Conservation (phyloP, 2,329 filamentous ascomycete genomes). For the Fusarium irregulare region DNA sequence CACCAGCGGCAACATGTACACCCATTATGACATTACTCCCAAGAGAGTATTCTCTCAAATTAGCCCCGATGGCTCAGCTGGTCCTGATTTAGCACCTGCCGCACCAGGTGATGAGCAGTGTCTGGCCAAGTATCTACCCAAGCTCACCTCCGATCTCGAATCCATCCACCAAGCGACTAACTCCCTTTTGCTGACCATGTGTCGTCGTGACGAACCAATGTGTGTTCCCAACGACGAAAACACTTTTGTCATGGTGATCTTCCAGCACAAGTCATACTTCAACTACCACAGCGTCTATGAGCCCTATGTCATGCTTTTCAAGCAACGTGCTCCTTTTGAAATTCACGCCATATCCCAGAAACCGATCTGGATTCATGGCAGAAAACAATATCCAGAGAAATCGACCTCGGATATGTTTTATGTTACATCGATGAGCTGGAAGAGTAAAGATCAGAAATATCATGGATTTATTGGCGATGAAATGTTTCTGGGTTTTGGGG, state of each 20-base stretch:
- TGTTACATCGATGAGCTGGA: conserved; percentile 68
- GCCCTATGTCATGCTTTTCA: conserved; percentile 65
- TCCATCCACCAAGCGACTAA: conserved; percentile 71
- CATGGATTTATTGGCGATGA: conserved; percentile 68
- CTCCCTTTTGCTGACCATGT: conserved; percentile 66
- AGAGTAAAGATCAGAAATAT: conserved; percentile 57
- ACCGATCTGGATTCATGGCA: conserved; percentile 67
- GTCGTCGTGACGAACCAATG: conserved; percentile 56
- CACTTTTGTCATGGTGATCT: conserved; percentile 66
- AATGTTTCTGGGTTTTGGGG: conserved; percentile 65
- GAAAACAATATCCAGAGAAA: conserved; percentile 49
- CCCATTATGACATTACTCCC: conserved; percentile 65
- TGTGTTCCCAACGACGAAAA: conserved; percentile 59
- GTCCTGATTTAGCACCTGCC: conserved; percentile 58
- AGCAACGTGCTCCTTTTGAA: conserved; percentile 60
- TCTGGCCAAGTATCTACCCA: conserved; percentile 59
- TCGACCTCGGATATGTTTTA: conserved; percentile 66
- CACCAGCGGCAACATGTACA: conserved; percentile 55
- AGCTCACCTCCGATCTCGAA: conserved; percentile 51
- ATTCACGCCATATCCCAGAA: conserved; percentile 61
- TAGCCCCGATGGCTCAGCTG: conserved; percentile 57
- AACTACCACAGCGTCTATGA: conserved; percentile 64
- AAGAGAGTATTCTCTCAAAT: conserved; percentile 62
- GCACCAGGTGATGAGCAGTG: conserved; percentile 58
- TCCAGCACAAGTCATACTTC: conserved; percentile 65